Evolutionary conservation across 305 asterid species (phyloP).

Genomic region (Ajuga reptans): DNA sequence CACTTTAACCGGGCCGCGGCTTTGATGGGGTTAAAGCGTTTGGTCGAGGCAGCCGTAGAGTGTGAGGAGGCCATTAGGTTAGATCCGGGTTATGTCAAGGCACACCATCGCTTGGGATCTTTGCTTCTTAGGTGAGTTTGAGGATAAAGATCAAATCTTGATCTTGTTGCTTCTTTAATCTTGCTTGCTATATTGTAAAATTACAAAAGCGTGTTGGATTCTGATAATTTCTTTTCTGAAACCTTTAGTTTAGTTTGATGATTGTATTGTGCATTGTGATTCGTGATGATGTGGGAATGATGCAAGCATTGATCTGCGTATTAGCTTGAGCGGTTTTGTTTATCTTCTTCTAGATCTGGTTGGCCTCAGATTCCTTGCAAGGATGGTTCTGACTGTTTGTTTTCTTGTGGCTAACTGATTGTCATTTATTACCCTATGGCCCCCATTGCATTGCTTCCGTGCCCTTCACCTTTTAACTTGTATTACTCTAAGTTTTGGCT

Average conservation of each 20-base stretch:
- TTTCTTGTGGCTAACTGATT: conserved; percentile 25
- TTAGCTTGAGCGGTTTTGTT: conserved; percentile 17
- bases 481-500: conserved; percentile 20
- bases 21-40: conserved; percentile 52
- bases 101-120: conserved; percentile 86
- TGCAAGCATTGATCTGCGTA: conserved; percentile 24
- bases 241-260: not conserved
- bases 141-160: conserved; percentile 21
- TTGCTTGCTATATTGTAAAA: not conserved
- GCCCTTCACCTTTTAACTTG: conserved; percentile 20
- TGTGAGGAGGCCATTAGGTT: conserved; percentile 80
- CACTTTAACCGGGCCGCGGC: conserved; percentile 80
- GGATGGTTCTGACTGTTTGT: conserved; percentile 27
- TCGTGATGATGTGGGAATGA: conserved; percentile 3
- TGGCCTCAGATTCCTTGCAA: conserved; percentile 21
- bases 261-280: conserved; percentile 13
- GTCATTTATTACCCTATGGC: conserved; percentile 25
- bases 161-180: not conserved
- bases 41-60: conserved; percentile 63
- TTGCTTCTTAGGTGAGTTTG: conserved; percentile 68
- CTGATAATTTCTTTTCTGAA: not conserved
- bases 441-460: conserved; percentile 13
- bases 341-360: conserved; percentile 34
- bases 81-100: conserved; percentile 79
- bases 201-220: not conserved